phyloP scores from a whole-genome alignment of 805 yeast genomes.

The Brettanomyces sp. region DNA sequence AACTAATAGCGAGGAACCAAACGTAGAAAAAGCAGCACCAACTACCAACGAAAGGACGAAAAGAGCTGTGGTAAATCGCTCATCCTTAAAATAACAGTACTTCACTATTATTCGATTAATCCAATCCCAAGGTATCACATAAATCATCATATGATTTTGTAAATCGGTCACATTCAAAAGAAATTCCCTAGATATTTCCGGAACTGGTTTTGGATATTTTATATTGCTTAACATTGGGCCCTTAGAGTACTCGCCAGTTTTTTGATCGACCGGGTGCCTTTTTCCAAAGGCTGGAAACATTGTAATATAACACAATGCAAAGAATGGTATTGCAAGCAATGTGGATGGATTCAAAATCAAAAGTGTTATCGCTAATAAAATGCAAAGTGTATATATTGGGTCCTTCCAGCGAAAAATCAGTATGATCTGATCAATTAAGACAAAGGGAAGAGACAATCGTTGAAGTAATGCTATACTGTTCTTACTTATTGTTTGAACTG shows the following conservation, averaged over 20 bases:
- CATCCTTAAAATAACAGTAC: conserved; percentile 58
- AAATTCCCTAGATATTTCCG: conserved; percentile 73
- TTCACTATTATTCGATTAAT: conserved; percentile 38
- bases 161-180: conserved; percentile 70
- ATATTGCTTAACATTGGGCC: conserved; percentile 43
- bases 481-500: conserved; percentile 60
- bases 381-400: conserved; percentile 51
- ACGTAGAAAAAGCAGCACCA: conserved; percentile 16
- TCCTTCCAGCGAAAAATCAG: conserved; percentile 55
- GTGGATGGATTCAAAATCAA: conserved; percentile 54
- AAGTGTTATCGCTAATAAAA: conserved; percentile 27
- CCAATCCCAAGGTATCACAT: conserved; percentile 54
- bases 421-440: conserved; percentile 46
- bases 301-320: conserved; percentile 41
- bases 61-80: conserved; percentile 43
- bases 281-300: conserved; percentile 60
- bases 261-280: conserved; percentile 55
- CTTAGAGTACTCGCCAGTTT: conserved; percentile 29
- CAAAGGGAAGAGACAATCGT: conserved; percentile 53
- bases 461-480: conserved; percentile 57
- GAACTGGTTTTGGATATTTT: conserved; percentile 58
- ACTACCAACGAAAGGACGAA: conserved; percentile 26
- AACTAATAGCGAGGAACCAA: conserved; percentile 18
- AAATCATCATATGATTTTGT: conserved; percentile 69
- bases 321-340: conserved; percentile 43